phyloP scores from a whole-genome alignment of 2,329 filamentous ascomycete genomes.

The Aciculosporium take region DNA sequence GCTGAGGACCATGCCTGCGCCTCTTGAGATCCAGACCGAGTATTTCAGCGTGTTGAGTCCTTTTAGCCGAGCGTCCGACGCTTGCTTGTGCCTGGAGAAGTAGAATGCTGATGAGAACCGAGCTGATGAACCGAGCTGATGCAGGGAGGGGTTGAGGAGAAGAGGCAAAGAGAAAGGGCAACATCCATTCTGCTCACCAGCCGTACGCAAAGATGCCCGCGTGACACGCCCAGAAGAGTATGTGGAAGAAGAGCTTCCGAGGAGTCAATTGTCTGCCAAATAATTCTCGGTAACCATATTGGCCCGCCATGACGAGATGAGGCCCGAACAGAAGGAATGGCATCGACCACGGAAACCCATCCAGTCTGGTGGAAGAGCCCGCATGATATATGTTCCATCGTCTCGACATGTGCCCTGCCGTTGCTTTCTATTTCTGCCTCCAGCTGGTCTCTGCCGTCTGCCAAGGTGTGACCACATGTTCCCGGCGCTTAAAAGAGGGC shows the following conservation, averaged over 20 bases:
- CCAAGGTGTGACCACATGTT: too few species aligned
- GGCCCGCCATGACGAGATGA: conserved; percentile 18
- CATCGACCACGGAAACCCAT: too few species aligned
- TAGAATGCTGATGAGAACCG: background rate
- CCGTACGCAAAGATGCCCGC: conserved; percentile 67
- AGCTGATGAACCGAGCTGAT: background rate
- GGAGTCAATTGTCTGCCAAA: conserved; percentile 52
- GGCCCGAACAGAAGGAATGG: too few species aligned
- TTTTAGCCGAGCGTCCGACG: conserved; percentile 49
- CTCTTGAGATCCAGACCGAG: conserved; percentile 94
- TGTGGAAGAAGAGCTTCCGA: conserved; percentile 63
- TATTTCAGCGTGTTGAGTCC: conserved; percentile 67
- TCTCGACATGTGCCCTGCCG: too few species aligned
- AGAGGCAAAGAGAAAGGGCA: background rate
- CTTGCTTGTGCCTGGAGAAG: conserved; percentile 62
- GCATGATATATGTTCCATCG: too few species aligned
- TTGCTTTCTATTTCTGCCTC: too few species aligned
- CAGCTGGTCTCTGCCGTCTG: too few species aligned
- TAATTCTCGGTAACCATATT: conserved; percentile 28
- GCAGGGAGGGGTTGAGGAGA: background rate
- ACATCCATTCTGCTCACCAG: conserved; percentile 46
- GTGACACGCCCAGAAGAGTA: conserved; percentile 70
- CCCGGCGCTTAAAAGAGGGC: conserved; percentile 13
- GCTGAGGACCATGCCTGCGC: conserved; percentile 72
- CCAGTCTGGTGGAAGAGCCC: too few species aligned